Evolutionary conservation across 495 filamentous ascomycete genomes (phyloP).

Genomic region (Penicillium malachiteum): DNA sequence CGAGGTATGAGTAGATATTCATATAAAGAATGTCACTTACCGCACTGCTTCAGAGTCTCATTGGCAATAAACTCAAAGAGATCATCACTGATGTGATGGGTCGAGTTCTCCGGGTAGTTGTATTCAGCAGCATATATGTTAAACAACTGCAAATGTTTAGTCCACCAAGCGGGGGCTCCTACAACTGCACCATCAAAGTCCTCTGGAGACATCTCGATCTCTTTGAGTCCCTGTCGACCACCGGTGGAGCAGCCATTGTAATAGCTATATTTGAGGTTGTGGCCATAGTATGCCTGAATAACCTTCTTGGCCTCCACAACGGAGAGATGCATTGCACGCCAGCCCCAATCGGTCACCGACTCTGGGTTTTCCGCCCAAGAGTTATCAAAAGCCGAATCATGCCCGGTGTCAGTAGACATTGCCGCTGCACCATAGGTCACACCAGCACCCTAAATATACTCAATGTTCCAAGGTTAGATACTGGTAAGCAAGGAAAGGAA

Average conservation of each 20-base stretch:
- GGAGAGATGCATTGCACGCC: constrained; percentile 4
- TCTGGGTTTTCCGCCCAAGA: too few species aligned
- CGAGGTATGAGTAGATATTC: not conserved
- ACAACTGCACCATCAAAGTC: constrained; percentile 22
- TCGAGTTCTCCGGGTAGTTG: not conserved
- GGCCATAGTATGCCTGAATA: constrained; percentile 43
- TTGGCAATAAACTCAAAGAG: not conserved
- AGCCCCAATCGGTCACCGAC: too few species aligned
- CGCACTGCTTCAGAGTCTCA: not conserved
- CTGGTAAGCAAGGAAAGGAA: too few species aligned
- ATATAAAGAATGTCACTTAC: not conserved
- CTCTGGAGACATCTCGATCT: constrained; percentile 51
- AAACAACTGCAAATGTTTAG: not conserved
- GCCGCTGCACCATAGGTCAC: too few species aligned
- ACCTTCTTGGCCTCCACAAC: constrained; percentile 33
- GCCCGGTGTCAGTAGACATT: too few species aligned
- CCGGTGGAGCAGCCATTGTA: constrained; percentile 60
- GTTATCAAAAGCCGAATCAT: too few species aligned
- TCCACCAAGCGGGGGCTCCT: not conserved
- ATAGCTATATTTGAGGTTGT: constrained; percentile 46
- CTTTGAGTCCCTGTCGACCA: constrained; percentile 56
- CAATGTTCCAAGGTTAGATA: too few species aligned
- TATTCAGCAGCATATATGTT: not conserved
- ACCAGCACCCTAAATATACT: too few species aligned
- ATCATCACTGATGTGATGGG: too few species aligned